Percentiles rank a stretch among this genome's conserved stretches.
Conservation (phyloP, 768 basidiomycete species). For the Amylocystis lapponica region DNA sequence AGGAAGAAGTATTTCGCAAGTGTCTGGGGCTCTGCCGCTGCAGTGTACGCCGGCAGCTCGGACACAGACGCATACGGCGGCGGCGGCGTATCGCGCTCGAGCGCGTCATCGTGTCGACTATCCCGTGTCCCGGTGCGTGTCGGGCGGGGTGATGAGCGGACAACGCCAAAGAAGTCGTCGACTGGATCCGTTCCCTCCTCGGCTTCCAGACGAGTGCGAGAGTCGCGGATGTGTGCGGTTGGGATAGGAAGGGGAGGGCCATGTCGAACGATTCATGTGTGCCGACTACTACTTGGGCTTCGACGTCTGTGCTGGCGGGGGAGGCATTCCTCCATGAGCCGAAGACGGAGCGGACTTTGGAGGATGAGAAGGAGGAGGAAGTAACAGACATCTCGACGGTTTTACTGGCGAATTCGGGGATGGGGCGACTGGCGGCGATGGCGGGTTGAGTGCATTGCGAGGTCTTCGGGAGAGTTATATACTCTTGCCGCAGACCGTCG, state of each 20-base stretch:
- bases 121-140: constrained; percentile 20
- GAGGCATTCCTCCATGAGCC: background rate
- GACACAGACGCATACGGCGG: constrained; percentile 19
- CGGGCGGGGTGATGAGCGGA: constrained; percentile 9
- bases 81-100: constrained; percentile 18
- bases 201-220: background rate
- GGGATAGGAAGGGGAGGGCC: background rate
- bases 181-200: background rate
- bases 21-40: constrained; percentile 33
- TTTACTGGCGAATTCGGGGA: too few relatives aligned
- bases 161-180: constrained; percentile 21
- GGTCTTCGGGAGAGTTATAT: too few relatives aligned
- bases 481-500: too few relatives aligned
- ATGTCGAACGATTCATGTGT: background rate
- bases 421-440: too few relatives aligned
- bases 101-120: constrained; percentile 26
- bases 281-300: background rate
- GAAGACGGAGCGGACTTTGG: background rate
- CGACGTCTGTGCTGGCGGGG: background rate
- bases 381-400: too few relatives aligned
- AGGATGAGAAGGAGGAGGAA: too few relatives aligned
- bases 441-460: too few relatives aligned
- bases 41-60: constrained; percentile 30
- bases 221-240: background rate
- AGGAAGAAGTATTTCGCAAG: constrained; percentile 44